Percentiles rank a stretch among this genome's conserved stretches.
phyloP scores from a whole-genome alignment of 345 rosid genomes.

The Salix arbutifolia region DNA sequence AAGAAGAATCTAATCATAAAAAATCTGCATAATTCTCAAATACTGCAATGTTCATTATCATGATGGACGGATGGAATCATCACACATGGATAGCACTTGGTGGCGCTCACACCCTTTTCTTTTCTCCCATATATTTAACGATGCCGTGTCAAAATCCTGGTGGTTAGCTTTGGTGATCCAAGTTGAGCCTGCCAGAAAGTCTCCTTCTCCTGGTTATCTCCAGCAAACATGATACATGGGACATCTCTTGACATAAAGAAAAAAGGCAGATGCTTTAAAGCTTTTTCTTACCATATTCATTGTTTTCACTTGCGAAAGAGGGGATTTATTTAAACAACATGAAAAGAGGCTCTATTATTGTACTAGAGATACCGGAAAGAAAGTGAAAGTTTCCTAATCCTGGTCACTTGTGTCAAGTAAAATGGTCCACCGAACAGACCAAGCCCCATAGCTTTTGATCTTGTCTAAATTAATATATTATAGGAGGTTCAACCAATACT shows the following conservation, averaged over 20 bases:
- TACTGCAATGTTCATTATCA: neutral
- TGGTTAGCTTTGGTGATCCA: conserved; percentile 4
- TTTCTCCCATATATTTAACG: too few relatives aligned
- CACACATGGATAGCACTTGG: neutral
- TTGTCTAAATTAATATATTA: conserved; percentile 8
- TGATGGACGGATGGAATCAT: neutral
- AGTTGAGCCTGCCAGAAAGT: conserved; percentile 9
- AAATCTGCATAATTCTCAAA: neutral
- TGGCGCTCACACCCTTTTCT: neutral
- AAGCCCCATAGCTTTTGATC: neutral
- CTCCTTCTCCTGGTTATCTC: conserved; percentile 1
- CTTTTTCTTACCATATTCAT: neutral
- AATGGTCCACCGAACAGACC: conserved; percentile 15
- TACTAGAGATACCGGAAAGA: neutral
- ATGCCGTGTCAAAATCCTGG: neutral
- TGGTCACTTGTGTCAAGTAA: neutral
- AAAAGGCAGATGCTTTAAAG: conserved; percentile 15
- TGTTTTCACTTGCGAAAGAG: neutral
- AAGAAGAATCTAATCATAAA: too few relatives aligned
- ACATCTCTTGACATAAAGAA: conserved; percentile 17
- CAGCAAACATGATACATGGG: neutral
- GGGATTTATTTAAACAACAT: neutral
- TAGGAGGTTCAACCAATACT: conserved; percentile 3
- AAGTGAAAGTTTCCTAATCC: conserved; percentile 11
- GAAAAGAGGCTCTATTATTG: conserved; percentile 2